Base-by-base conservation (phyloP, 441 rosid genomes). In the Manihot esculenta region DNA sequence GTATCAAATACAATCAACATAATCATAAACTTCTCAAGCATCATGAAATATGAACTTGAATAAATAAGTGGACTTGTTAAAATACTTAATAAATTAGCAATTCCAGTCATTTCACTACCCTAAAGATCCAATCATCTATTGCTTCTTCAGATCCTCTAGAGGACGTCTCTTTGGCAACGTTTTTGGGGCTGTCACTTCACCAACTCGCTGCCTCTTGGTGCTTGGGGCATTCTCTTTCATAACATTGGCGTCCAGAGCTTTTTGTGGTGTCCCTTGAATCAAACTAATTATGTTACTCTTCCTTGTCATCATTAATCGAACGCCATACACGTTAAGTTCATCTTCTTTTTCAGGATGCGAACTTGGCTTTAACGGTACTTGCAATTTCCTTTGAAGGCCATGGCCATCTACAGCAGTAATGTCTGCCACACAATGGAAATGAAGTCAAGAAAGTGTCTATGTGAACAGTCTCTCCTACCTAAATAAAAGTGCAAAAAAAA, bases 221-320 rank as follows among this genome's bases (percentile, higher is more conserved):
- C 60, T 54, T 0, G 3, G 30, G 9, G 64, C 58, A 57, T 83
- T 85, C 68, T 85, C 87, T 35, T 81, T 85, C 79, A 63, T 76
- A 21, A 67, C 70, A 56, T 38, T 24, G 0, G 13, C 30, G 17
- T 23, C 54, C 6, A 38, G 33, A 54, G 33, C 75, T 76, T 75
- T 83, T 17, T n/a, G 47, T 0, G 73, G 77, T 21, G 71, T 78
- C 60, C 45, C 71, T 59, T 54, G 76, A 23, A 66, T 47, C 21
- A 67, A 45, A 63, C 53, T 57, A 9, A 18, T 44, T 20, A 64
- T 66, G 13, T 3, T 58, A 5, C 23, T 27, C 35, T 58, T 72
- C 69, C 55, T 67, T 57, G 68, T 76, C 64, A 55, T 55, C 58
- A 48, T 10, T 63, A 69, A 71, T 2, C 5, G 6, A 2, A 4